Evolutionary conservation across 2,329 filamentous ascomycete species (phyloP).

Genomic region (Ascochyta clinopodiicola): DNA sequence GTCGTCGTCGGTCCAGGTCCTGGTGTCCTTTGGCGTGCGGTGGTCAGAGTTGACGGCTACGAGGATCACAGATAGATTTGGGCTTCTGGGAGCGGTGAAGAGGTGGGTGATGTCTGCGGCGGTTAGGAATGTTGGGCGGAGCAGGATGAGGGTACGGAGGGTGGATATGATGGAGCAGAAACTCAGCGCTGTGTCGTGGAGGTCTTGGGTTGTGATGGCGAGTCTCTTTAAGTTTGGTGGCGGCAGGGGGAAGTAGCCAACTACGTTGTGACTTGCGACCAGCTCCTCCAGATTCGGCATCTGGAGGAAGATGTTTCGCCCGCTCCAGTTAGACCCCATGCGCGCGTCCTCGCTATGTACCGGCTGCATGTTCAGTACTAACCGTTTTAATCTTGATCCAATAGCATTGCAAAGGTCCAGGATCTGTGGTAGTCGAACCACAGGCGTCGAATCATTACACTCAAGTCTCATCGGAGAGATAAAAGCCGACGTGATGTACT

Average conservation of each 20-base stretch:
- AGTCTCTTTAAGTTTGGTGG: constrained; percentile 37
- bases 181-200: constrained; percentile 15
- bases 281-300: constrained; percentile 38
- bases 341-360: constrained; percentile 20
- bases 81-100: constrained; percentile 28
- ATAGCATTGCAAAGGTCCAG: constrained; percentile 29
- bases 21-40: constrained; percentile 23
- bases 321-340: constrained; percentile 16
- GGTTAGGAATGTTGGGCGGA: constrained; percentile 22
- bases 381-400: constrained; percentile 28
- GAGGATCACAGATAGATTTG: constrained; percentile 31
- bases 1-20: constrained; percentile 32
- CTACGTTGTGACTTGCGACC: constrained; percentile 29
- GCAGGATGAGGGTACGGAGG: constrained; percentile 27
- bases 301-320: constrained; percentile 29
- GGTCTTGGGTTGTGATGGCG: constrained; percentile 29
- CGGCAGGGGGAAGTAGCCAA: constrained; percentile 30
- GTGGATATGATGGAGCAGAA: constrained; percentile 29
- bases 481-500: constrained; percentile 29
- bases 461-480: constrained; percentile 26
- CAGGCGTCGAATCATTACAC: constrained; percentile 9
- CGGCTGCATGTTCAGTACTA: constrained; percentile 33
- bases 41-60: constrained; percentile 37
- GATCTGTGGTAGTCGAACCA: constrained; percentile 34
- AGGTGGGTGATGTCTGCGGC: constrained; percentile 26